Conservation (phyloP, 202 grass and related monocot species). For the Zoysia matrella region DNA sequence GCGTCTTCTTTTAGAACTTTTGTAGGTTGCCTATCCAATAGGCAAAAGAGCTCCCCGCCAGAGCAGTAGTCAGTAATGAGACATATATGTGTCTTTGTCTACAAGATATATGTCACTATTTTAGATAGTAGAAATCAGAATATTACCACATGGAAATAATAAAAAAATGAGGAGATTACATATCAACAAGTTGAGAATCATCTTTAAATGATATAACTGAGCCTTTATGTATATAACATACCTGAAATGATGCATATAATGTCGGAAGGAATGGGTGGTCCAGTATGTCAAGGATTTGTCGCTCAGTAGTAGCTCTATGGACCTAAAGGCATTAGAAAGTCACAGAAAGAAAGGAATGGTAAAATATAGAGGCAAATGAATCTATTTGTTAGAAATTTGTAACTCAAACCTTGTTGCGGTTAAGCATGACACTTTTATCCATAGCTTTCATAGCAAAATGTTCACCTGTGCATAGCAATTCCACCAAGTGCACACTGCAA, state of each 20-base stretch:
- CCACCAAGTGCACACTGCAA: slow-evolving; percentile 90
- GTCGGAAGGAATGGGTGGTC: slow-evolving; percentile 97
- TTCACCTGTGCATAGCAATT: slow-evolving; percentile 76
- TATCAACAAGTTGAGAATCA: neutral
- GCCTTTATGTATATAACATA: slow-evolving; percentile 39
- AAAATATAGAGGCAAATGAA: neutral
- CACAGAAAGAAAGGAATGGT: slow-evolving; percentile 5
- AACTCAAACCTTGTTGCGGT: slow-evolving; percentile 81
- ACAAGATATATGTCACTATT: slow-evolving; percentile 39
- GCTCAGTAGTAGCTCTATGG: slow-evolving; percentile 89
- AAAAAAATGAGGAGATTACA: neutral
- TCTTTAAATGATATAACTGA: neutral
- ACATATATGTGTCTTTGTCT: slow-evolving; percentile 94
- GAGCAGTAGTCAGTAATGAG: slow-evolving; percentile 86
- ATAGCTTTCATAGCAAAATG: slow-evolving; percentile 97
- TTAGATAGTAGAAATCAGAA: slow-evolving; percentile 22
- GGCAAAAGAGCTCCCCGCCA: slow-evolving; percentile 87
- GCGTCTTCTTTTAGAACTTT: slow-evolving; percentile 88
- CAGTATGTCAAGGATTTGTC: slow-evolving; percentile 89
- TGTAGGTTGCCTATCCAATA: slow-evolving; percentile 76
- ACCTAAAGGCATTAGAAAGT: slow-evolving; percentile 54
- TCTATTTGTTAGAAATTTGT: neutral
- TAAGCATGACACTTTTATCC: slow-evolving; percentile 91
- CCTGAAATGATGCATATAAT: slow-evolving; percentile 97
- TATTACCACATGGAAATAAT: neutral